A percentile compares a stretch with the other conserved stretches of the same genome.
phyloP scores from a whole-genome alignment of 306 rosid species.

The Quercus rubra region DNA sequence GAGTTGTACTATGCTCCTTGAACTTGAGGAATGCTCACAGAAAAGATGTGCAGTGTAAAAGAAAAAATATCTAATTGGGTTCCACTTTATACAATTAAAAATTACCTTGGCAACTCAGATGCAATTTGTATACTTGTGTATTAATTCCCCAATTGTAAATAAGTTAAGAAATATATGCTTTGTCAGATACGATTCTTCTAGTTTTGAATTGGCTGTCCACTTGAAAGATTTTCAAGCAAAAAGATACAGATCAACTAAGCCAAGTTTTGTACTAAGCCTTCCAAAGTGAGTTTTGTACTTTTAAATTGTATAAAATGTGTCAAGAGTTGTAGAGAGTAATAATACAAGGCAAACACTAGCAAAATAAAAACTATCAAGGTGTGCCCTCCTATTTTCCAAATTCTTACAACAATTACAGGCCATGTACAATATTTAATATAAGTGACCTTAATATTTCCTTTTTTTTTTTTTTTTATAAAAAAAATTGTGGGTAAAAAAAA shows the following conservation, averaged over 20 bases:
- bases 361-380: background rate
- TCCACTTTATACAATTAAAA: background rate
- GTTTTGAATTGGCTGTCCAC: background rate
- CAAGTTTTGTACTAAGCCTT: background rate
- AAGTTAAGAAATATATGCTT: background rate
- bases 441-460: too few species aligned
- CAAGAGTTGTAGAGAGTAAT: background rate
- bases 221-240: background rate
- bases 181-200: background rate
- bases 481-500: too few species aligned
- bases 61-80: too few species aligned
- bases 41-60: background rate
- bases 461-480: too few species aligned
- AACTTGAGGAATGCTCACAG: background rate
- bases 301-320: background rate
- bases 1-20: background rate
- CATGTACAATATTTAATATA: too few species aligned
- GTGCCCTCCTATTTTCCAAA: background rate
- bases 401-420: background rate
- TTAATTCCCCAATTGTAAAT: background rate
- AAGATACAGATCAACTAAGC: background rate
- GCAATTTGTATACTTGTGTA: background rate
- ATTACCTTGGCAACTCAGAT: background rate
- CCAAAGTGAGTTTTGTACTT: background rate
- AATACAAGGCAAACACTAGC: background rate